Evolutionary conservation across 345 rosid species (phyloP), one percentile per base, ranked within the genome.

Genomic region (Populus alba): DNA sequence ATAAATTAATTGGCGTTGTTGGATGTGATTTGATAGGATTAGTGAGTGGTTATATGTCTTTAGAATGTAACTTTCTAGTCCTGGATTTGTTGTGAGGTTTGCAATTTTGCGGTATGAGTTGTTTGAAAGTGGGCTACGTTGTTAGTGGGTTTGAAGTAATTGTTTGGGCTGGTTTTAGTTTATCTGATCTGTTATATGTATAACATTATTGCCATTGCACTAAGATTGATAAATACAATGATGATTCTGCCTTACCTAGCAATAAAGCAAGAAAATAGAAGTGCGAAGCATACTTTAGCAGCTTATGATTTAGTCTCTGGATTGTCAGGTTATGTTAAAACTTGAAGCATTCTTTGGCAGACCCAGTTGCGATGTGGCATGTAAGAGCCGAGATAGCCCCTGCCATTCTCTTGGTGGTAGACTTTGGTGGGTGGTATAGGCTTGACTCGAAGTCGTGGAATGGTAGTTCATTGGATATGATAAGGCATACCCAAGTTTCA

Each of bases 341-440:
- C 86, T 87, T 91, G 90, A 89, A 85, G 91, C 91, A 82, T 91
- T 90, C 81, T 93, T 92, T 96, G 93, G 92, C 99, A 96, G 99
- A 96, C 98, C 98, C 98, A 8, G 95, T 94, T 81, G 97, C 98
- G 68, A 91, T 94, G 97, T 94, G 99, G 99, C 99, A 94, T 85
- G 91, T 94, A 55, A 87, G 86, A 82, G 90, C 86, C 43, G 90
- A 96, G 87, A 90, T 92, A 79, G 95, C 97, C 17, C 89, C 91
- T 0, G 94, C 99, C 7, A 75, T 91, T 84, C 92, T 94, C 39
- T 88, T 96, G n/a, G 98, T 91, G 72, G 99, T 96, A 17, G 99
- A 96, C 87, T 96, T 96, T 80, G 97, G 99, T 73, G 98, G 98
- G 61, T 96, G 99, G 99, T 89, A 81, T 70, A 88, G 89, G 89